These are phyloP conservation scores for Russula emetica DNA, from an alignment of 768 basidiomycete species.

Conservation along the genomic window DNA sequence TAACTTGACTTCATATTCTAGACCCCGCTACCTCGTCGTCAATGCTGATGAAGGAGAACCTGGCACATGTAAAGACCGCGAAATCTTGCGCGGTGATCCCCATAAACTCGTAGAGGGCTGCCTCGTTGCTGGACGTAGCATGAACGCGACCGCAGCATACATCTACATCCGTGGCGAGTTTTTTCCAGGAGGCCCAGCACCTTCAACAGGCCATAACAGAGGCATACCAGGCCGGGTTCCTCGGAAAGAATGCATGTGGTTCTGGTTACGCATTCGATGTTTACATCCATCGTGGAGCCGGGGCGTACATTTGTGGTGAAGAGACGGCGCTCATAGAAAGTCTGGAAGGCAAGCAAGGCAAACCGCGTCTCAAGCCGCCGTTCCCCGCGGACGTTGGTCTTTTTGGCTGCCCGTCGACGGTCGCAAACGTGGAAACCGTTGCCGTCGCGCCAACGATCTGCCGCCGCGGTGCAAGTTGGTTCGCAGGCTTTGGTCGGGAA, in stretches of 20 bases:
- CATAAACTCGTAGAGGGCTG: constrained; percentile 99
- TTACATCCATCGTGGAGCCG: constrained; percentile 96
- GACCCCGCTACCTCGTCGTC: constrained; percentile 86
- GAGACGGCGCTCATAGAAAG: constrained; percentile 98
- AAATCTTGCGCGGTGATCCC: constrained; percentile 95
- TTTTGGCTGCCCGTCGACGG: constrained; percentile 95
- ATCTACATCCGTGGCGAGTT: constrained; percentile 99
- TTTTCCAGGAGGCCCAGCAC: constrained; percentile 89
- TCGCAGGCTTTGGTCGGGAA: constrained; percentile 85
- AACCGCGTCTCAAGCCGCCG: constrained; percentile 94
- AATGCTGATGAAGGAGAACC: constrained; percentile 83
- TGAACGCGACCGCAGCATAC: constrained; percentile 97
- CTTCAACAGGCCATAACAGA: constrained; percentile 94
- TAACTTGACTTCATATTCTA: constrained; percentile 30
- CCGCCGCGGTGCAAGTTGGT: constrained; percentile 85
- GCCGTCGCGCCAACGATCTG: constrained; percentile 97
- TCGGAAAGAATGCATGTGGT: constrained; percentile 90
- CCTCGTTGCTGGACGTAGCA: constrained; percentile 90
- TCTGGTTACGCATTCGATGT: constrained; percentile 95
- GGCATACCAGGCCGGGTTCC: constrained; percentile 82
- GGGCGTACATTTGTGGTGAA: constrained; percentile 98
- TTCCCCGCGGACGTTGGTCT: constrained; percentile 98
- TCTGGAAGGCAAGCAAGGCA: constrained; percentile 97
- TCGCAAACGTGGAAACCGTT: constrained; percentile 98
- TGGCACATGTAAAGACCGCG: constrained; percentile 98